Percentiles rank a stretch among this genome's conserved stretches.
phyloP scores from a whole-genome alignment of 768 basidiomycete genomes.

The Boletus vinaceobasis region DNA sequence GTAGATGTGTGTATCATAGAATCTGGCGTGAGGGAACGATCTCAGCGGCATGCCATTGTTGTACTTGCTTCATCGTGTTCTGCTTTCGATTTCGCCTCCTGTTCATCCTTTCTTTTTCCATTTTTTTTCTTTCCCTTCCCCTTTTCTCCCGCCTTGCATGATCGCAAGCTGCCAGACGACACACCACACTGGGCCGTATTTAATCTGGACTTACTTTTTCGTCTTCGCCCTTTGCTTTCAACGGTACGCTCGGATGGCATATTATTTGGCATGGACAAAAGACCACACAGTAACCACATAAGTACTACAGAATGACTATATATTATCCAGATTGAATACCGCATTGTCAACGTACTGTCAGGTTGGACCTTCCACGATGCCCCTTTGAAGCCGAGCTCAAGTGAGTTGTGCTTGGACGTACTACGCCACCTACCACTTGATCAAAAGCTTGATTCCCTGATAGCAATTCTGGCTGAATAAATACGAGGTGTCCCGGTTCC shows the following conservation, averaged over 20 bases:
- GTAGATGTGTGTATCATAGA: slow-evolving; percentile 18
- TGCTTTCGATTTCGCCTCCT: background rate
- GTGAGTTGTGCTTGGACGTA: too few relatives aligned
- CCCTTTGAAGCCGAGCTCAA: too few relatives aligned
- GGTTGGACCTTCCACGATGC: too few relatives aligned
- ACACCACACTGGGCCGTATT: background rate
- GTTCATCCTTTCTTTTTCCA: background rate
- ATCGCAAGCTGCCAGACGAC: background rate
- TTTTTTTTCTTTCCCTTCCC: background rate
- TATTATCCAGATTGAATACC: background rate
- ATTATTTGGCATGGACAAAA: background rate
- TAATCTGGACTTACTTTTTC: background rate
- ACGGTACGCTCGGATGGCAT: background rate
- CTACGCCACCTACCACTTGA: too few relatives aligned
- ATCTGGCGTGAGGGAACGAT: background rate
- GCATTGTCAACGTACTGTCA: background rate
- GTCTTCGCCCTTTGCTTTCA: background rate
- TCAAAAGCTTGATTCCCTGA: too few relatives aligned
- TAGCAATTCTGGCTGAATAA: too few relatives aligned
- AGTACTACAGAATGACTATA: background rate
- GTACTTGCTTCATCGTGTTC: slow-evolving; percentile 20
- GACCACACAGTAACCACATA: background rate
- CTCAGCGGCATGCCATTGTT: slow-evolving; percentile 15
- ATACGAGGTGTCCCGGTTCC: too few relatives aligned
- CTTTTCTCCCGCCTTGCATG: background rate